Conservation (phyloP, 768 basidiomycete genomes). For the Phaffia australis region DNA sequence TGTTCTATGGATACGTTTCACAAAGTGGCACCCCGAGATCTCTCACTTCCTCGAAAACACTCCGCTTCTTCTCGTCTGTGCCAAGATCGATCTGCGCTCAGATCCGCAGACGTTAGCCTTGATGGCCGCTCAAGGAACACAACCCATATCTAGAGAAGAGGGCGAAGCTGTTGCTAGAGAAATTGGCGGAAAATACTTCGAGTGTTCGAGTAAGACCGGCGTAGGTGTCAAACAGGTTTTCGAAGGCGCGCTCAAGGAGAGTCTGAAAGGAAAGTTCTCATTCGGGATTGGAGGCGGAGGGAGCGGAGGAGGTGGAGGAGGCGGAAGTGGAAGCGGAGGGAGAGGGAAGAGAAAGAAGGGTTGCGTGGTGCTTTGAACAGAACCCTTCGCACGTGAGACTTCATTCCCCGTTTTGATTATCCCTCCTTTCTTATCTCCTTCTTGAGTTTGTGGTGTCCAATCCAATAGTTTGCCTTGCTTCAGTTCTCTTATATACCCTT, state of each 20-base stretch:
- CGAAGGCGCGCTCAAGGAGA: constrained; percentile 73
- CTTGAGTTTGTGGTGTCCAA: no score
- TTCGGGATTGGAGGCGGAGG: constrained; percentile 14
- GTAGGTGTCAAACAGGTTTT: constrained; percentile 86
- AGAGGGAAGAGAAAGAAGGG: constrained; percentile 55
- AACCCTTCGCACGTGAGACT: not conserved
- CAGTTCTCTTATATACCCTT: no score
- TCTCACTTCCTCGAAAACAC: constrained; percentile 38
- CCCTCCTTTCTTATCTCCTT: no score
- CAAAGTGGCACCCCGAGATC: constrained; percentile 40
- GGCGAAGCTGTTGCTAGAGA: constrained; percentile 77
- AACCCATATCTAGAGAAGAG: constrained; percentile 68
- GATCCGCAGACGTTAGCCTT: constrained; percentile 34
- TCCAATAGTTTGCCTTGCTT: no score
- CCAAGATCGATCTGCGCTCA: constrained; percentile 38
- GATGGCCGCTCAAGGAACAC: constrained; percentile 63
- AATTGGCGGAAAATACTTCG: constrained; percentile 80
- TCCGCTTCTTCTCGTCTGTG: constrained; percentile 37
- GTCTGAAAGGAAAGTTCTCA: constrained; percentile 47
- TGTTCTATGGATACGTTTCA: not conserved
- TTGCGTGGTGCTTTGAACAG: constrained; percentile 52
- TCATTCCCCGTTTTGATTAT: no score
- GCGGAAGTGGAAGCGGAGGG: constrained; percentile 45
- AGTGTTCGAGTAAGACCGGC: constrained; percentile 91
- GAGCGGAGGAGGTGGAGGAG: constrained; percentile 7